Base-by-base conservation (phyloP, 106 monocot species). In the Acorus gramineus region DNA sequence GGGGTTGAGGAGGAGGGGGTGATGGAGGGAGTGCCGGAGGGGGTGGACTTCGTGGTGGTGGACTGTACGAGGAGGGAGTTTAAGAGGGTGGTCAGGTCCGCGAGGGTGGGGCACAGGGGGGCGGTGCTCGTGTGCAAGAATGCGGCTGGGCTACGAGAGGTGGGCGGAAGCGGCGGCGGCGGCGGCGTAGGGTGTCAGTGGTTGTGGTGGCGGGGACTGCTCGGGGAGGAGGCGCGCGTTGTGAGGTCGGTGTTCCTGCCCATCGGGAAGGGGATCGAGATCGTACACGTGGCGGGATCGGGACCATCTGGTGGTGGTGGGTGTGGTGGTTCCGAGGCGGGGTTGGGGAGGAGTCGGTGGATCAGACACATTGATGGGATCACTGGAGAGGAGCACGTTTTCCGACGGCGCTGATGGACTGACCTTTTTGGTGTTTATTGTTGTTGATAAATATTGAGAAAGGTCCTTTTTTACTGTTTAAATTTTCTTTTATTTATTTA, bases 21-120 rank as follows among this genome's bases (percentile, higher is more conserved):
- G 13, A 28, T 28, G 28, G 28, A 28, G 28, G 57, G 6, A 11
- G 57, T 14, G 1, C 10, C 6, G 57, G 57, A 58, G 13, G 57
- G 57, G 6, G 57, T 58, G 57, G 57, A 58, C 11, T 58, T 58
- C 11, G 13, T 12, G 57, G 57, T 58, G 57, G 57, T 58, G n/a
- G 57, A 2, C 57, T 58, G 57, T 6, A 9, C 11, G 1, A 9
- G 57, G n/a, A 14, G 14, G 57, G 8, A n/a, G 11, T 9, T 14
- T 6, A 5, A 9, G n/a, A 6, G 10, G 57, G 57, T 58, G 57
- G 11, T 58, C 6, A 9, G 57, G 10, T 9, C 57, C 0, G 57
- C 14, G 57, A 58, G 13, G 13, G 0, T 14, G 6, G 57, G 57
- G 57, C 57, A 9, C 6, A 58, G 57, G 11, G 57, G 57, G 6